Evolutionary conservation across 306 rosid genomes (phyloP).

Genomic region (Phaseolus lunatus): DNA sequence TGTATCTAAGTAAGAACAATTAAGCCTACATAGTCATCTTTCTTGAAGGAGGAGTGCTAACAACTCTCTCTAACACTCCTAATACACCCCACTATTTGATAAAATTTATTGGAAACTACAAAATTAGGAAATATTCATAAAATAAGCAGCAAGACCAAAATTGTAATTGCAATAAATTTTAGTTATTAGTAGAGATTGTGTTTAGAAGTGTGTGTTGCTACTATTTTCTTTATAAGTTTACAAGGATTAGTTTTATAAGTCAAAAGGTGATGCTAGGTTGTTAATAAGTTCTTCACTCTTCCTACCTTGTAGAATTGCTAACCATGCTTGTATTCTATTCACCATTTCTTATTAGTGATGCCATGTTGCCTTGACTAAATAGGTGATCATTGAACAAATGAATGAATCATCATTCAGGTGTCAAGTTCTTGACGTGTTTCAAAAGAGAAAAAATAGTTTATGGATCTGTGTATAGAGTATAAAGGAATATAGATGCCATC

Average conservation of each 20-base stretch:
- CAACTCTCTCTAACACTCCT: not conserved
- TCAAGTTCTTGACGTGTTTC: too few relatives aligned
- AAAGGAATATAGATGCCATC: not conserved
- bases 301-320: not conserved
- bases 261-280: not conserved
- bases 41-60: not conserved
- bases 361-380: not conserved
- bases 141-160: not conserved
- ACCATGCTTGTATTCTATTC: not conserved
- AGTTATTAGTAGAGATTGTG: not conserved
- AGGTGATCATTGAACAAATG: not conserved
- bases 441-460: too few relatives aligned
- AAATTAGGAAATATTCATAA: not conserved
- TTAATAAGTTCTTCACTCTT: not conserved
- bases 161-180: not conserved
- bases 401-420: slow-evolving; percentile 11
- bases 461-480: too few relatives aligned
- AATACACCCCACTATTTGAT: not conserved
- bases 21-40: not conserved
- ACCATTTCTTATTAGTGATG: not conserved
- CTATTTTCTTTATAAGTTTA: too few relatives aligned
- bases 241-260: not conserved
- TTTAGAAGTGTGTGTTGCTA: not conserved
- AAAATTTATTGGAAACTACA: not conserved
- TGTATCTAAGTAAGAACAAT: not conserved